phyloP scores from a whole-genome alignment of 2,329 filamentous ascomycete genomes.

The Trichoderma gracile region DNA sequence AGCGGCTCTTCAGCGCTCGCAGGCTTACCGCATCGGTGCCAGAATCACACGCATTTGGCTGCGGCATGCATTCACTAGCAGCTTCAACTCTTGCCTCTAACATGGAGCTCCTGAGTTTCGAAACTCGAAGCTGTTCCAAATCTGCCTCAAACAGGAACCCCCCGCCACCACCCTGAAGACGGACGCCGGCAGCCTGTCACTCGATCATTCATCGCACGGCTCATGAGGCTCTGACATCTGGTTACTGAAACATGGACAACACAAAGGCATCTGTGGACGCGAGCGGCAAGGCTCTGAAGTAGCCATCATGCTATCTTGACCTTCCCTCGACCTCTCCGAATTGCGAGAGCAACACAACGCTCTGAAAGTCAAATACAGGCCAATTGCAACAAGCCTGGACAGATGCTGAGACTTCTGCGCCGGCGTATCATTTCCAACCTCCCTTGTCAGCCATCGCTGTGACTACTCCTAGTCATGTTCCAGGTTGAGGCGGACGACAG shows the following conservation, averaged over 20 bases:
- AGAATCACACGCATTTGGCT: neutral
- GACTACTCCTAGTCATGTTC: neutral
- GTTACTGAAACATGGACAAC: too few species aligned
- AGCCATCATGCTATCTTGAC: neutral
- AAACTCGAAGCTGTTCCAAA: constrained; percentile 51
- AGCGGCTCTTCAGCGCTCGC: neutral
- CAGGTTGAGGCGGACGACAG: neutral
- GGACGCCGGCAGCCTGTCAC: neutral
- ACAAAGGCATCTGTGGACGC: too few species aligned
- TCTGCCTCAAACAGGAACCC: constrained; percentile 45
- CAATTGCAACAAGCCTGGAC: neutral
- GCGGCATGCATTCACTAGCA: constrained; percentile 5
- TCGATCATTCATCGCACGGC: neutral
- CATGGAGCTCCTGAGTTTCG: constrained; percentile 35
- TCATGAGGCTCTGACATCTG: neutral
- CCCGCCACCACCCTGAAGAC: constrained; percentile 27
- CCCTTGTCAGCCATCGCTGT: neutral
- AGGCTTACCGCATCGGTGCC: constrained; percentile 1
- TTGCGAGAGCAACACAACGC: neutral
- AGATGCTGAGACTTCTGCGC: neutral
- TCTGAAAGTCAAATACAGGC: neutral
- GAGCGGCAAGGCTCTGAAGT: neutral
- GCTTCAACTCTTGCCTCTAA: constrained; percentile 26
- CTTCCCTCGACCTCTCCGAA: neutral
- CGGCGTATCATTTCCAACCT: neutral